Evolutionary conservation across 2,329 filamentous ascomycete species (phyloP), one percentile per base, ranked within the genome.

Genomic region (Periconia sp.): DNA sequence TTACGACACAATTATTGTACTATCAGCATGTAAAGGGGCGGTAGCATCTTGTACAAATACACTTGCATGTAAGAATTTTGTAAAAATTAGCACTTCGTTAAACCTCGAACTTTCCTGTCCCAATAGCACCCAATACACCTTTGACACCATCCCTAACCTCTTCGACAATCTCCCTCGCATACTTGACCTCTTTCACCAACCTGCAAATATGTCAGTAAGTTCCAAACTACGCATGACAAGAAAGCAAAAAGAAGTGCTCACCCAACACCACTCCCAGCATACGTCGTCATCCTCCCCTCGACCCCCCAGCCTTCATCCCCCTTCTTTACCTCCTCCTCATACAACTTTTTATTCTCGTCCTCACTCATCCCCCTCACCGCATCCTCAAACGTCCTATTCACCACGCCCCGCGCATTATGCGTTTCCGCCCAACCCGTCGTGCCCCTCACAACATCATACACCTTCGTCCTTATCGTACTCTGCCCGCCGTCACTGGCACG

Each of bases 181-280:
- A 64, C 59, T 76, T 76, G 1, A 83, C 73, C 40, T 78, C 69
- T 44, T 70, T 81, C 2, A 87, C 76, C 55, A 88, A 72, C 0
- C 23, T 27, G 8, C 3, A 27, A 27, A 8, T 8, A 27, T 27
- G 23, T 27, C 23, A 27, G 23, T 27, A 27, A 27, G 8, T n/a
- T 5, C 23, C 23, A 27, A 27, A 27, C 23, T 27, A 8, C 23
- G n/a, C n/a, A n/a, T 27, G 5, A 27, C 23, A 27, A 27, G 5
- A 27, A 27, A 27, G 23, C 23, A 27, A 27, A 27, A 27, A 8
- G 8, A 27, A 27, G 8, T 5, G 5, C 3, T 27, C 8, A 27
- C 23, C 85, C 85, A 14, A 88, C 81, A 0, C 79, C 85, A 18
- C 81, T 82, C 3, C 85, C 85, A 14, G 83, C 84, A 76, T 86